Conservation (phyloP, 2,329 filamentous ascomycete genomes). For the Byssochlamys sp. region DNA sequence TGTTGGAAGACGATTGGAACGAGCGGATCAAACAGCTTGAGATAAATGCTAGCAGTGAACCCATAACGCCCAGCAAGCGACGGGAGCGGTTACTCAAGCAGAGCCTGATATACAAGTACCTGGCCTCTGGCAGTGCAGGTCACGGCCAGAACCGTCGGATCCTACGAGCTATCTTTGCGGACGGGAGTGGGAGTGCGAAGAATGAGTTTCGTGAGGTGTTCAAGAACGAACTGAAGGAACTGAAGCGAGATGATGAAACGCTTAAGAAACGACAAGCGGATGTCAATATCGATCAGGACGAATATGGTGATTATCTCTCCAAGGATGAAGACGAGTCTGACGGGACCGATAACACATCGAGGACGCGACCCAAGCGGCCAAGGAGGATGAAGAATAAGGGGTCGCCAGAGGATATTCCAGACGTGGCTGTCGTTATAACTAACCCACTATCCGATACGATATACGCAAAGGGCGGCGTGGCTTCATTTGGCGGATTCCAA, state of each 20-base stretch:
- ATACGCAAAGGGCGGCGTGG: conserved; percentile 13
- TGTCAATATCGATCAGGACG: conserved; percentile 37
- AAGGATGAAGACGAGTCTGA: conserved; percentile 28
- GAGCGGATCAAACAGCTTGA: conserved; percentile 17
- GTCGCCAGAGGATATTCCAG: not conserved
- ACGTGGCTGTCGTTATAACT: conserved; percentile 2
- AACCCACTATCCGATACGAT: conserved; percentile 6
- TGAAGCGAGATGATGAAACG: conserved; percentile 18
- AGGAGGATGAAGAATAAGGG: conserved; percentile 11
- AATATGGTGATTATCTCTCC: conserved; percentile 38
- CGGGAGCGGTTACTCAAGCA: conserved; percentile 18
- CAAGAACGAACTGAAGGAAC: conserved; percentile 34
- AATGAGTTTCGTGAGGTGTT: conserved; percentile 39
- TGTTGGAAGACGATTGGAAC: conserved; percentile 37
- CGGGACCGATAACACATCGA: conserved; percentile 12
- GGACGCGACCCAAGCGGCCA: conserved; percentile 23
- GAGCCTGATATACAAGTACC: conserved; percentile 37
- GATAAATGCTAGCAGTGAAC: not conserved
- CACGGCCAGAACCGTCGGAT: conserved; percentile 33
- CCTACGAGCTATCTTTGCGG: conserved; percentile 38
- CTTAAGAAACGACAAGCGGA: conserved; percentile 30
- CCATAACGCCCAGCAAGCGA: conserved; percentile 3
- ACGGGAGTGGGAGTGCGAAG: conserved; percentile 27
- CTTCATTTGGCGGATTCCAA: conserved; percentile 27
- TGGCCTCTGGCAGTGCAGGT: conserved; percentile 20